Conservation (phyloP, 768 basidiomycete genomes). For the Phaffia australis region DNA sequence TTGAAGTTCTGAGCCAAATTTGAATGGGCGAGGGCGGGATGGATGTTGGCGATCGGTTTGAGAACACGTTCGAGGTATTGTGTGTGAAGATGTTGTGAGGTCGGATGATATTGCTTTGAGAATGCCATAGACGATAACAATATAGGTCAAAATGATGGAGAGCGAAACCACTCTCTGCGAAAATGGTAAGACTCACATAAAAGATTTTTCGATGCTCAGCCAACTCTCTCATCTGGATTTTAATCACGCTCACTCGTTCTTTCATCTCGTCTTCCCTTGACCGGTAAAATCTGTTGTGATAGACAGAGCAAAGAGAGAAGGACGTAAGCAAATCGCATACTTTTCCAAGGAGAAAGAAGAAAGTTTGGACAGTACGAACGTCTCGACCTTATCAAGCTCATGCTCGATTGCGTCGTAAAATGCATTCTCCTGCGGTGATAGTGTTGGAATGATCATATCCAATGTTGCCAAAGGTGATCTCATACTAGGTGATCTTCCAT, state of each 20-base stretch:
- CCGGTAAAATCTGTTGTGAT: conserved; percentile 46
- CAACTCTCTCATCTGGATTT: conserved; percentile 63
- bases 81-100: not conserved
- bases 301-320: not conserved
- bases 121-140: not conserved
- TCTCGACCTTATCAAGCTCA: conserved; percentile 74
- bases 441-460: conserved; percentile 43
- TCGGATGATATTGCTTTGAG: conserved; percentile 11
- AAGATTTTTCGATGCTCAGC: conserved; percentile 51
- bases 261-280: conserved; percentile 57
- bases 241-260: conserved; percentile 42
- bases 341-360: not conserved
- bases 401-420: conserved; percentile 70
- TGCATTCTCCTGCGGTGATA: conserved; percentile 51
- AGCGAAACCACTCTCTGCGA: not conserved
- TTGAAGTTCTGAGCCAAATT: not conserved
- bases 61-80: conserved; percentile 5
- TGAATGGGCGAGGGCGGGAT: not conserved
- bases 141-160: not conserved
- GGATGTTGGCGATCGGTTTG: not conserved
- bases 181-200: conserved; percentile 28
- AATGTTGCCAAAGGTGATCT: conserved; percentile 26
- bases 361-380: conserved; percentile 36
- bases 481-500: not conserved
- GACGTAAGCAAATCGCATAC: not conserved